Base-by-base conservation (phyloP, 129 eudicot genomes). In the Flaveria robusta region DNA sequence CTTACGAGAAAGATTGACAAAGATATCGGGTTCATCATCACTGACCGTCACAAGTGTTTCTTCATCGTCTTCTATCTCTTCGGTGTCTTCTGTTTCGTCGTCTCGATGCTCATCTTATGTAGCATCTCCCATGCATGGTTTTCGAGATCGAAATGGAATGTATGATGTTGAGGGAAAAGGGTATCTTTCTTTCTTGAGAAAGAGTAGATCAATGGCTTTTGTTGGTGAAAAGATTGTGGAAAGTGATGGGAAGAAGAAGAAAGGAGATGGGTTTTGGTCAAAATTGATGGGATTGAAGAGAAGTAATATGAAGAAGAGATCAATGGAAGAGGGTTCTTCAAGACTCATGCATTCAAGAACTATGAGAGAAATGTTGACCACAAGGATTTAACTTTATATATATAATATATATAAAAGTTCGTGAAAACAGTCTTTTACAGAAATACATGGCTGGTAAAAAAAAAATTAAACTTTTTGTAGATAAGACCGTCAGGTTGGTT, bases 191-290 rank as follows among this genome's bases (percentile, higher is more conserved):
- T 78, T 77, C 7, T 49, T 83, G 79, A 81, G 70, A 56, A 90
- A 87, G 85, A 90, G 92, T 66, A 81, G 86, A 51, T 90, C 92
- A 37, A 67, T 85, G 87, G 88, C 82, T 37, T 54, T 55, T 75
- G 66, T 79, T 77, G 34, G 69, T 20, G 85, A 73, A 65, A 76
- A 65, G 39, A 34, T 34, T 34, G 7, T 47, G 46, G 50, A 86
- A 29, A 70, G 27, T 58, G 67, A 75, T 68, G 68, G 42, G 81
- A 77, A 72, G 13, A 62, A 70, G 68, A 81, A 75, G 65, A 80
- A 81, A 71, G 42, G 72, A 42, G 27, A 66, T 26, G 87, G 88
- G 18, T 82, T 87, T 82, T 85, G 87, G 92, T 85, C 89, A 8
- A 87, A 80, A 59, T 50, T 87, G 72, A 50, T 82, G 45, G 76